These are phyloP conservation scores for Cymodocea nodosa DNA, from an alignment of 116 monocot species.

Conservation along the genomic window DNA sequence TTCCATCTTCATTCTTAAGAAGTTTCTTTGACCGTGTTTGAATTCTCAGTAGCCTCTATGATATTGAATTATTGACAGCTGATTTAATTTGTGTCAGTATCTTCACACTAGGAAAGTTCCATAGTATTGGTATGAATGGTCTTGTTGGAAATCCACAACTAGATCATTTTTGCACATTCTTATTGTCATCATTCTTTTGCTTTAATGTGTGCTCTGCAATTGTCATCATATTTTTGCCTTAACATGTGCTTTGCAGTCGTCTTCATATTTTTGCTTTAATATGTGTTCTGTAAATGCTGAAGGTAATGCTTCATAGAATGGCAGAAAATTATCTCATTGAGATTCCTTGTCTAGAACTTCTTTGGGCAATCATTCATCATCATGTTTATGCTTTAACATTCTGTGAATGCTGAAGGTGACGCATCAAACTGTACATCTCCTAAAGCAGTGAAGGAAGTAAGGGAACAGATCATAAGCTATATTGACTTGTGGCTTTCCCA, in stretches of 20 bases:
- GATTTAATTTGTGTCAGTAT: too few species aligned
- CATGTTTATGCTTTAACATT: neutral
- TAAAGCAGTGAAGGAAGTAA: conserved; percentile 72
- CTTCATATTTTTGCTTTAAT: too few species aligned
- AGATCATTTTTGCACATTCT: too few species aligned
- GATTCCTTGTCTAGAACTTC: neutral
- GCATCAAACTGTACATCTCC: conserved; percentile 73
- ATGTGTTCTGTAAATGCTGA: neutral
- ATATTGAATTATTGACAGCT: too few species aligned
- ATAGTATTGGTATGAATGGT: too few species aligned
- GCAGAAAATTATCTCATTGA: neutral
- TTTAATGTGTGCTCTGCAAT: too few species aligned
- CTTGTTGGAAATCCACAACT: too few species aligned
- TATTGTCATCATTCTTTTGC: too few species aligned
- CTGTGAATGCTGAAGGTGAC: conserved; percentile 33
- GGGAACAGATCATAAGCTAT: conserved; percentile 51
- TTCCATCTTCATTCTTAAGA: neutral
- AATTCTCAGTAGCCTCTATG: too few species aligned
- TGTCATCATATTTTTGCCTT: too few species aligned
- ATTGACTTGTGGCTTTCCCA: conserved; percentile 94
- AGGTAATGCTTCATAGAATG: neutral
- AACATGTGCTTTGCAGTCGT: too few species aligned
- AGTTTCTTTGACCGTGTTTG: neutral
- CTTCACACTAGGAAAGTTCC: too few species aligned
- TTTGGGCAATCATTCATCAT: neutral